Evolutionary conservation across 1,139 yeast genomes (phyloP).

Genomic region (Lodderomyces metapsilosis): DNA sequence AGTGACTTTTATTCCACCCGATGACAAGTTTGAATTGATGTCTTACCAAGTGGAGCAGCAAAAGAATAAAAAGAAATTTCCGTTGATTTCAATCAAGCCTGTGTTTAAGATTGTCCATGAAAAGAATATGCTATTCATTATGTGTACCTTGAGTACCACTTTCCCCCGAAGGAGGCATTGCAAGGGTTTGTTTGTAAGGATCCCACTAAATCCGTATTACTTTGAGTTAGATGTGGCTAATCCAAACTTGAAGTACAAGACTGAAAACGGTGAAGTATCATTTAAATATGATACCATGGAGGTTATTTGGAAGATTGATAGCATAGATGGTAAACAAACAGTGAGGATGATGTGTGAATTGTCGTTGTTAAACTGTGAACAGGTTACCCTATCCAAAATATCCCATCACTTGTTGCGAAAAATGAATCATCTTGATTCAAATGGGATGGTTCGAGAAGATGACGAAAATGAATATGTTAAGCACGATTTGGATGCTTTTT

Average conservation of each 20-base stretch:
- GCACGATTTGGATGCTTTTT: slow-evolving; percentile 37
- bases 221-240: slow-evolving; percentile 36
- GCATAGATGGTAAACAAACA: slow-evolving; percentile 49
- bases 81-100: slow-evolving; percentile 40
- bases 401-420: slow-evolving; percentile 7
- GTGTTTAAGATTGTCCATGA: slow-evolving; percentile 25
- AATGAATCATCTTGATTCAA: neutral
- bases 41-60: slow-evolving; percentile 44
- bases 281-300: slow-evolving; percentile 48
- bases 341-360: slow-evolving; percentile 48
- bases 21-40: slow-evolving; percentile 41
- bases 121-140: slow-evolving; percentile 31
- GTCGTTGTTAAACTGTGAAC: slow-evolving; percentile 16
- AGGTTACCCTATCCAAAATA: slow-evolving; percentile 12
- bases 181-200: slow-evolving; percentile 27
- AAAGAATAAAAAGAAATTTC: slow-evolving; percentile 32
- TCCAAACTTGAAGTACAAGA: slow-evolving; percentile 34
- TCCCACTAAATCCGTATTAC: slow-evolving; percentile 38
- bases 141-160: slow-evolving; percentile 35
- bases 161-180: slow-evolving; percentile 38
- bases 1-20: slow-evolving; percentile 47
- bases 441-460: slow-evolving; percentile 2
- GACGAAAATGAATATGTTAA: slow-evolving; percentile 20
- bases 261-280: slow-evolving; percentile 43
- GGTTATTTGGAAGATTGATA: slow-evolving; percentile 59